Base-by-base conservation (phyloP, 768 basidiomycete genomes). In the Boletus barrowsii region DNA sequence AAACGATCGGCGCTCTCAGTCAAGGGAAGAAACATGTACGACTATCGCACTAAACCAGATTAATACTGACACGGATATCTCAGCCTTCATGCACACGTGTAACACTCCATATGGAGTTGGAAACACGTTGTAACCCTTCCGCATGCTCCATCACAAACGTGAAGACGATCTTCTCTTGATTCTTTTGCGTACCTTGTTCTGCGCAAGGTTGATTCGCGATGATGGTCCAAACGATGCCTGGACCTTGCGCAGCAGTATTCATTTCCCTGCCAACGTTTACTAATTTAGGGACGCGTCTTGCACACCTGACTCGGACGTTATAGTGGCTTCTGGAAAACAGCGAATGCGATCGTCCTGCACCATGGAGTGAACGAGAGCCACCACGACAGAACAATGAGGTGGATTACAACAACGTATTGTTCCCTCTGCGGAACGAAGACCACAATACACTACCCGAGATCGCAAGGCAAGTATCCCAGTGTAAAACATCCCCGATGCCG, bases 1-100 rank as follows among this genome's bases (percentile, higher is more conserved):
- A 47, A 47, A 45, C 36, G 58, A 62, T 64, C 41, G 49, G 43
- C 57, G 4, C 46, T 32, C 24, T 49, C 18, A 22, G 36, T 47
- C 47, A 36, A 33, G 41, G 32, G 15, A 14, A 32, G 37, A 43
- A 44, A 30, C 10, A 14, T 15, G 17, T 40, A 17, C 33, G 11
- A n/a, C 22, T 11, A 14, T 35, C 17, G 20, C 51, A 35, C 20
- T 39, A 36, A 24, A 18, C 30, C 9, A 35, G 9, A 43, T 53
- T 22, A 17, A 49, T 30, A 42, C 33, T n/a, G 11, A 48, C 22
- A 37, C 20, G 24, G 11, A 36, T 30, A 20, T 30, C 18, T 40
- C 17, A 15, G 45, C 40, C 24, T 33, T 37, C 6, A 41, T 22
- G 22, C 20, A 8, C 35, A 5, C 13, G 35, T 39, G 37, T 33